Conservation (phyloP, 768 basidiomycete genomes). For the Candolleomyces eurysporus region DNA sequence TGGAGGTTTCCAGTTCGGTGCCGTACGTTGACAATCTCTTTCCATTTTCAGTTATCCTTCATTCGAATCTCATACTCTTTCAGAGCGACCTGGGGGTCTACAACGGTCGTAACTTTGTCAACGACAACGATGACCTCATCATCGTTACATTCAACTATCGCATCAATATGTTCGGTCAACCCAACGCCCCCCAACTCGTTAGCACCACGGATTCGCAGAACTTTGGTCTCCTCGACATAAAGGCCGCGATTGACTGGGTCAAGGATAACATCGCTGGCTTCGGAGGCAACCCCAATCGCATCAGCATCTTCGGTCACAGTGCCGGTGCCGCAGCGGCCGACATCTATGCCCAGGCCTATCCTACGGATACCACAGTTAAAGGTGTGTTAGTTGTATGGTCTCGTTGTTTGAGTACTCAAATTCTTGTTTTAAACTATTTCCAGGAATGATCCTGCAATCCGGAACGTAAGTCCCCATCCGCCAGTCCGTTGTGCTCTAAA, state of each 20-base stretch:
- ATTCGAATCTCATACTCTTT: background rate
- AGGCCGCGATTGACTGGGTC: slow-evolving; percentile 47
- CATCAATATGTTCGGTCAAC: slow-evolving; percentile 38
- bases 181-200: slow-evolving; percentile 35
- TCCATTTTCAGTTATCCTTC: background rate
- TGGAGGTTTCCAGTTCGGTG: slow-evolving; percentile 35
- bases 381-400: too few species aligned
- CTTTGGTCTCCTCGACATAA: slow-evolving; percentile 36
- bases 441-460: too few species aligned
- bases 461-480: slow-evolving; percentile 15
- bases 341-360: slow-evolving; percentile 32
- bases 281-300: slow-evolving; percentile 36
- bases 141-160: slow-evolving; percentile 39
- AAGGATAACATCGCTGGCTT: slow-evolving; percentile 49
- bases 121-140: slow-evolving; percentile 31
- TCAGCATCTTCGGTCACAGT: slow-evolving; percentile 35
- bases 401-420: too few species aligned
- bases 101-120: slow-evolving; percentile 28
- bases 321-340: slow-evolving; percentile 33
- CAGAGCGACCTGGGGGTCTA: slow-evolving; percentile 28
- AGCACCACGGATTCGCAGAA: slow-evolving; percentile 26
- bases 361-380: too few species aligned
- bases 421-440: too few species aligned
- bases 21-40: slow-evolving; percentile 21
- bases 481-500: background rate